Evolutionary conservation across 2,329 filamentous ascomycete genomes (phyloP).

Genomic region (Colletotrichum echinochloae): DNA sequence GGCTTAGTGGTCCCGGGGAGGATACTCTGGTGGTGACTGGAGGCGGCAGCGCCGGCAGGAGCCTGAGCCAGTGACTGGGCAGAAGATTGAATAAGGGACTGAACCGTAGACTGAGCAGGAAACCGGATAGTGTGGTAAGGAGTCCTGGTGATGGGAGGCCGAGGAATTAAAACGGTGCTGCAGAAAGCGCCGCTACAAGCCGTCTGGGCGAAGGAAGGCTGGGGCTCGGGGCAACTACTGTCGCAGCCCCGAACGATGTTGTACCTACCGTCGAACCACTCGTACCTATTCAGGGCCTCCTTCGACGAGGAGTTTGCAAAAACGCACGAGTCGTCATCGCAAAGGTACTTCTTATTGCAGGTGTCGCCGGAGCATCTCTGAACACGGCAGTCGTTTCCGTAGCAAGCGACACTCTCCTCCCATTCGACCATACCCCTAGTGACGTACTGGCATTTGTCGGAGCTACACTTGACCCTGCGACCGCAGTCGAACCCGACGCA

Average conservation of each 20-base stretch:
- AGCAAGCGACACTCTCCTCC: slow-evolving; percentile 36
- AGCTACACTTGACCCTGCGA: slow-evolving; percentile 32
- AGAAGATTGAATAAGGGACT: not conserved
- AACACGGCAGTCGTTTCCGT: slow-evolving; percentile 43
- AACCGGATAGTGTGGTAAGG: slow-evolving; percentile 1
- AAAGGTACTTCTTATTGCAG: slow-evolving; percentile 46
- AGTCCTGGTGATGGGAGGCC: slow-evolving; percentile 40
- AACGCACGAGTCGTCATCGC: slow-evolving; percentile 45
- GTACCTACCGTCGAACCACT: slow-evolving; percentile 51
- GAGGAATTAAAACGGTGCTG: slow-evolving; percentile 43
- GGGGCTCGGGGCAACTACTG: slow-evolving; percentile 48
- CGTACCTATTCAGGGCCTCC: slow-evolving; percentile 48
- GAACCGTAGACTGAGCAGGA: not conserved
- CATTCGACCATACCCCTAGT: slow-evolving; percentile 26
- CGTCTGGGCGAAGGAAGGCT: slow-evolving; percentile 40
- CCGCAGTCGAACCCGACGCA: slow-evolving; percentile 32
- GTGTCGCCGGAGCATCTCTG: slow-evolving; percentile 48
- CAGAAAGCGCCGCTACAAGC: too few species aligned
- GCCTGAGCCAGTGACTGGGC: too few species aligned
- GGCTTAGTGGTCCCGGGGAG: too few species aligned
- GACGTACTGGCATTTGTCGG: slow-evolving; percentile 24
- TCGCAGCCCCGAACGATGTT: slow-evolving; percentile 46
- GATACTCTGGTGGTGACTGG: not conserved
- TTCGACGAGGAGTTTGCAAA: slow-evolving; percentile 43
- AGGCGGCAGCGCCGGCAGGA: too few species aligned